phyloP scores from a whole-genome alignment of 805 yeast species.

The Metschnikowia dekortorum region DNA sequence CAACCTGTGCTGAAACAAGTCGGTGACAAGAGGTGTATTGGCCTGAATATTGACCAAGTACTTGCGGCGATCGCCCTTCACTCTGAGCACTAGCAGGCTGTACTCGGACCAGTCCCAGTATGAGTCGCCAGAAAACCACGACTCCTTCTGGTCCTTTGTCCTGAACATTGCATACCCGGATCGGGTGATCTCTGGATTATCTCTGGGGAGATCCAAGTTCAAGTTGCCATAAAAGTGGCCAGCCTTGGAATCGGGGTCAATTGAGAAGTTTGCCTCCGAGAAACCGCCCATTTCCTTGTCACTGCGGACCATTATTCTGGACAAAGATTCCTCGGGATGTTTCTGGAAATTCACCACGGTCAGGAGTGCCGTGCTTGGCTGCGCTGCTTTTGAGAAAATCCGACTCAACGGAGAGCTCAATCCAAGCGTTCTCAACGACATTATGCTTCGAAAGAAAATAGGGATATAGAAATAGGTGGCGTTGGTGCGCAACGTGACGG shows the following conservation, averaged over 20 bases:
- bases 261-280: slow-evolving; percentile 55
- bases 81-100: slow-evolving; percentile 60
- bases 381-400: slow-evolving; percentile 31
- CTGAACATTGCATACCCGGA: slow-evolving; percentile 81
- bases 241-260: slow-evolving; percentile 28
- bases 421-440: slow-evolving; percentile 42
- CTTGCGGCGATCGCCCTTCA: slow-evolving; percentile 69
- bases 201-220: slow-evolving; percentile 46
- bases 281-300: slow-evolving; percentile 79
- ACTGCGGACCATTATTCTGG: slow-evolving; percentile 54
- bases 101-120: slow-evolving; percentile 69
- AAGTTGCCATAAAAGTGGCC: slow-evolving; percentile 54
- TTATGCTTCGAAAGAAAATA: slow-evolving; percentile 6
- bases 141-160: slow-evolving; percentile 54
- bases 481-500: not conserved
- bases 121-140: slow-evolving; percentile 34
- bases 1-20: slow-evolving; percentile 76
- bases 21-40: slow-evolving; percentile 71
- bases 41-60: slow-evolving; percentile 80
- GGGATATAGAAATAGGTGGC: not conserved
- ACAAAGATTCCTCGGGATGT: slow-evolving; percentile 41
- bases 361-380: slow-evolving; percentile 25
- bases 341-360: slow-evolving; percentile 56
- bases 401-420: slow-evolving; percentile 33
- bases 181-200: slow-evolving; percentile 27